Percentiles rank a stretch among this genome's conserved stretches.
These are phyloP conservation scores for Cryptosporidium bovis DNA, from an alignment of 169 alveolate species.

Conservation along the genomic window DNA sequence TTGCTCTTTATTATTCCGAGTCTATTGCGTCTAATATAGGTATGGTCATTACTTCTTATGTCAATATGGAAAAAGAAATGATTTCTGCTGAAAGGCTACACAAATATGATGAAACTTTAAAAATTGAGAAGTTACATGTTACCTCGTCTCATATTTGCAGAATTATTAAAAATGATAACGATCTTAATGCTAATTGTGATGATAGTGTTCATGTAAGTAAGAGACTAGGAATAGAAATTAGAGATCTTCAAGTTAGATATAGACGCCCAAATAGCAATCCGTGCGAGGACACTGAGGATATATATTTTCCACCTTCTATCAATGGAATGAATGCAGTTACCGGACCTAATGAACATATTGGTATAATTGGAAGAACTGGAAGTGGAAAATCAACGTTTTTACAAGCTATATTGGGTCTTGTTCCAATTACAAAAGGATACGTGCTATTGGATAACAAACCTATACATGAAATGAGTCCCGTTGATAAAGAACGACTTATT, in stretches of 20 bases:
- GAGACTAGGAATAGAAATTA: slow-evolving; percentile 75
- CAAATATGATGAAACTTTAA: slow-evolving; percentile 36
- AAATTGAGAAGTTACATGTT: neutral
- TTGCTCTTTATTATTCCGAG: slow-evolving; percentile 77
- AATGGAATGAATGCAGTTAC: slow-evolving; percentile 78
- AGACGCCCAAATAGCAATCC: slow-evolving; percentile 76
- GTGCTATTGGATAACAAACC: slow-evolving; percentile 75
- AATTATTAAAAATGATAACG: neutral
- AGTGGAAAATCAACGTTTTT: slow-evolving; percentile 89
- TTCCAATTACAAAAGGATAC: slow-evolving; percentile 80
- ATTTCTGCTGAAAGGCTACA: slow-evolving; percentile 78
- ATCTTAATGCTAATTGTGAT: neutral
- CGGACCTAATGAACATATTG: slow-evolving; percentile 83
- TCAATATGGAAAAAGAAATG: slow-evolving; percentile 78
- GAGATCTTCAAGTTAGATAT: slow-evolving; percentile 81
- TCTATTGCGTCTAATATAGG: slow-evolving; percentile 78
- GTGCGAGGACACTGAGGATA: slow-evolving; percentile 33
- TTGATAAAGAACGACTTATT: slow-evolving; percentile 29
- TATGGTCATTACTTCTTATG: slow-evolving; percentile 60
- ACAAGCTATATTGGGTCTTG: slow-evolving; percentile 83
- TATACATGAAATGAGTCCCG: slow-evolving; percentile 47
- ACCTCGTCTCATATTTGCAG: neutral
- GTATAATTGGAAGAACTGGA: slow-evolving; percentile 91
- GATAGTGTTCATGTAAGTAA: neutral
- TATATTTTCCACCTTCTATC: slow-evolving; percentile 81